Percentiles rank a stretch among this genome's conserved stretches.
Conservation (phyloP, 768 basidiomycete species). For the Lactarius trivialis region DNA sequence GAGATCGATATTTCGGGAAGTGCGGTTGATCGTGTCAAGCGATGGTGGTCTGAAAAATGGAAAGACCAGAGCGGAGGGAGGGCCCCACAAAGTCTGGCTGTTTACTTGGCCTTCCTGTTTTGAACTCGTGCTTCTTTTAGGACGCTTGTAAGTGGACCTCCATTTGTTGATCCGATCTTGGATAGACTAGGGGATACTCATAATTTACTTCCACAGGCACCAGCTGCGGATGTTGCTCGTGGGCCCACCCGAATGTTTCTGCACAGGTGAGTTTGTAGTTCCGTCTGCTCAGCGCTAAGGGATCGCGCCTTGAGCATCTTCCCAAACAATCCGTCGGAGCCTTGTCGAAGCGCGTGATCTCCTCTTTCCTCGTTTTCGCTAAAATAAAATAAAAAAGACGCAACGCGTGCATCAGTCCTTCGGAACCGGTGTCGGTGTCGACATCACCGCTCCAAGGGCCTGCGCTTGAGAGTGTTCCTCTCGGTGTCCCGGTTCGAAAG, state of each 20-base stretch:
- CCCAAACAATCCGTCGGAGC: conserved; percentile 72
- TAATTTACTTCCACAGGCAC: not conserved
- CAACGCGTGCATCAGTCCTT: conserved; percentile 2
- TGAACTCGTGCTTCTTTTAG: conserved; percentile 20
- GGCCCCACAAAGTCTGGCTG: not conserved
- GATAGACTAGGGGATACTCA: conserved; percentile 5
- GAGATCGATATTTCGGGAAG: conserved; percentile 78
- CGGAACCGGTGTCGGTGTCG: conserved; percentile 16
- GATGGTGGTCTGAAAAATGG: conserved; percentile 62
- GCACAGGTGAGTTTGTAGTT: conserved; percentile 72
- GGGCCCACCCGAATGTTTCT: conserved; percentile 60
- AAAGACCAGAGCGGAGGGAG: not conserved
- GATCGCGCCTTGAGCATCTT: conserved; percentile 38
- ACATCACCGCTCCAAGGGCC: not conserved
- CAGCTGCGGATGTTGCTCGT: too few species aligned
- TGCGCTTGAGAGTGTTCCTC: conserved; percentile 15
- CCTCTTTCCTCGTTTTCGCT: conserved; percentile 81
- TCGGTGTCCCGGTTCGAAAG: conserved; percentile 6
- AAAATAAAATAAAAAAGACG: not conserved
- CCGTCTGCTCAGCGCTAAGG: conserved; percentile 74
- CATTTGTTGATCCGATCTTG: conserved; percentile 19
- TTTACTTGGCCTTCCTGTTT: conserved; percentile 18
- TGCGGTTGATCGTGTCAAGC: conserved; percentile 77
- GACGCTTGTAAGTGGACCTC: conserved; percentile 16
- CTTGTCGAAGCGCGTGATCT: conserved; percentile 70